Conservation (phyloP, 768 basidiomycete species). For the Phlebiopsis flavidoalba region DNA sequence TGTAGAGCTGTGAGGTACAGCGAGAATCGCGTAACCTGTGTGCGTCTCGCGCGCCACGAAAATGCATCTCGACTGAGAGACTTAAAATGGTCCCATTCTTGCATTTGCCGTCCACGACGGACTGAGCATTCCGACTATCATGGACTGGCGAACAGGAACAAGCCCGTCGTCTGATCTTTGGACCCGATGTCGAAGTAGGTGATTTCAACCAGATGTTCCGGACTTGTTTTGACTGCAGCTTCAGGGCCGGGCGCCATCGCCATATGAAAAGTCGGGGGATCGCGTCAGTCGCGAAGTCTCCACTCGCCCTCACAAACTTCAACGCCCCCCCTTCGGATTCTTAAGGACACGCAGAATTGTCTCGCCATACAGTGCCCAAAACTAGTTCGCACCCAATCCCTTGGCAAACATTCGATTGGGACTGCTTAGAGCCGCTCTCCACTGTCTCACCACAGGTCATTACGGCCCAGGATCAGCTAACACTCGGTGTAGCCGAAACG, state of each 20-base stretch:
- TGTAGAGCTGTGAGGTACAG: neutral
- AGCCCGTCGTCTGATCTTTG: too few species aligned
- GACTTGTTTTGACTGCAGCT: neutral
- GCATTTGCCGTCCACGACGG: neutral
- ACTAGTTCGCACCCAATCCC: too few species aligned
- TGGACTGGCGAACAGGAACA: neutral
- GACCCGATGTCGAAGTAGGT: neutral
- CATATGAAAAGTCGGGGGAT: neutral
- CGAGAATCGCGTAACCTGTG: neutral
- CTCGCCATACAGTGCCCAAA: too few species aligned
- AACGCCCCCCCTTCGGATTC: too few species aligned
- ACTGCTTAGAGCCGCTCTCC: too few species aligned
- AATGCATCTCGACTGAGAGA: neutral
- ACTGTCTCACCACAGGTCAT: neutral
- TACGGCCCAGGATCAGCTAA: neutral
- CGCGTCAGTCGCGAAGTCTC: too few species aligned
- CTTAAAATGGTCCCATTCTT: neutral
- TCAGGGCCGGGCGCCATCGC: neutral
- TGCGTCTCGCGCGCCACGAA: neutral
- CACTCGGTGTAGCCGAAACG: too few species aligned
- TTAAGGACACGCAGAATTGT: too few species aligned
- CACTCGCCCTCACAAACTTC: too few species aligned
- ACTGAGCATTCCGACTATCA: neutral
- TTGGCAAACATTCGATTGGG: too few species aligned
- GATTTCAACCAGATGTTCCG: too few species aligned